phyloP scores from a whole-genome alignment of 495 filamentous ascomycete genomes.

The Penicillium egyptiacum region DNA sequence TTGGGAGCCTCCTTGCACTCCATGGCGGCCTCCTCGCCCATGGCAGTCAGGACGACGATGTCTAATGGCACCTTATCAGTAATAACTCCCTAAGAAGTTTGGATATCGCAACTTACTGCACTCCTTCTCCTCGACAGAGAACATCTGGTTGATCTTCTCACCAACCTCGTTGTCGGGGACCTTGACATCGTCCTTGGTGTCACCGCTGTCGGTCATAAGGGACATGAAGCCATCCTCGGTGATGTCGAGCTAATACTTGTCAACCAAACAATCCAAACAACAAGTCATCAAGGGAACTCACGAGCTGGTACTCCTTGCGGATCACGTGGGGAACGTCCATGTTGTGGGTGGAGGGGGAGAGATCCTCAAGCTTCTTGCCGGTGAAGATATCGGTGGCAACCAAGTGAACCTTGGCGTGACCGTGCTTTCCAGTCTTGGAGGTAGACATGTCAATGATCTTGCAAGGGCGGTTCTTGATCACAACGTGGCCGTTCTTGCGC shows the following conservation, averaged over 20 bases:
- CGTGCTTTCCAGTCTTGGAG: conserved; percentile 99
- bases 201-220: conserved; percentile 78
- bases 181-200: conserved; percentile 92
- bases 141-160: conserved; percentile 74
- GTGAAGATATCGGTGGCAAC: conserved; percentile 99
- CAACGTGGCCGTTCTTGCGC: conserved; percentile 97
- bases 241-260: conserved; percentile 66
- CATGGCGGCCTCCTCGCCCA: conserved; percentile 91
- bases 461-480: conserved; percentile 97
- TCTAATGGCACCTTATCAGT: conserved; percentile 50
- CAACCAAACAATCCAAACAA: neutral
- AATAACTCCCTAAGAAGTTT: neutral
- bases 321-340: conserved; percentile 97
- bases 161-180: conserved; percentile 86
- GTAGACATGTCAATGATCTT: conserved; percentile 99
- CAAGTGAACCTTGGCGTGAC: conserved; percentile 99
- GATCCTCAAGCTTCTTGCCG: conserved; percentile 98
- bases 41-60: conserved; percentile 87
- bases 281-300: conserved; percentile 48
- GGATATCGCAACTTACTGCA: conserved; percentile 63
- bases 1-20: conserved; percentile 86
- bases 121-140: conserved; percentile 73
- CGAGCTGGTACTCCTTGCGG: conserved; percentile 89
- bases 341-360: conserved; percentile 99
- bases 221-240: conserved; percentile 88